A percentile compares a stretch with the other conserved stretches of the same genome.
Evolutionary conservation across 2,329 filamentous ascomycete genomes (phyloP).

Genomic region (Colletotrichum sp.): DNA sequence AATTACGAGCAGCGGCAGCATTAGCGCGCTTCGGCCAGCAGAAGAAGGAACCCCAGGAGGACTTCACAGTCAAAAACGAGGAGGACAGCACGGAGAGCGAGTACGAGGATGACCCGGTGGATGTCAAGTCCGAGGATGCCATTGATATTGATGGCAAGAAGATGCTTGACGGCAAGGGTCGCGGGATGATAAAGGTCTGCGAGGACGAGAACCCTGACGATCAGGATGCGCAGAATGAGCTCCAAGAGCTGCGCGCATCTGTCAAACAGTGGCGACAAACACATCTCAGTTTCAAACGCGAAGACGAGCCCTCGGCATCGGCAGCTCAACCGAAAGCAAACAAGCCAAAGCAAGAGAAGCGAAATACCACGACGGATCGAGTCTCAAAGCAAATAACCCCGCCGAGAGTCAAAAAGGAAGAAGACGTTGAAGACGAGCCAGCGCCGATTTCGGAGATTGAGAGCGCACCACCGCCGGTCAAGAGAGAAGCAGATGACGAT

Average conservation of each 20-base stretch:
- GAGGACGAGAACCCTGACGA: conserved; percentile 68
- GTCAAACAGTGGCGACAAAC: conserved; percentile 26
- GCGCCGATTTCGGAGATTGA: background rate
- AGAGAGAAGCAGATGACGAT: background rate
- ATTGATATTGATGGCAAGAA: conserved; percentile 69
- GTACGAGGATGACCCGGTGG: conserved; percentile 51
- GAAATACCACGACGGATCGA: background rate
- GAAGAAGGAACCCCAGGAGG: conserved; percentile 54
- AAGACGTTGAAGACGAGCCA: background rate
- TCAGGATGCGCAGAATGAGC: conserved; percentile 63
- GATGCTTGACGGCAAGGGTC: conserved; percentile 70
- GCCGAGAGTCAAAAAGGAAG: background rate
- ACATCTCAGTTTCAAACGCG: conserved; percentile 6
- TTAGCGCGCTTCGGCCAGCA: conserved; percentile 72
- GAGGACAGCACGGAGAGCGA: conserved; percentile 46
- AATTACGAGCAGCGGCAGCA: conserved; percentile 78
- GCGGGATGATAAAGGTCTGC: conserved; percentile 75
- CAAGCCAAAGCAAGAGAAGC: background rate
- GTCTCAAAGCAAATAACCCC: background rate
- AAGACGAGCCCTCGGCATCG: background rate
- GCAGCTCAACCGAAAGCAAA: background rate
- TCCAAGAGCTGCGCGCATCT: conserved; percentile 67
- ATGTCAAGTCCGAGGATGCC: conserved; percentile 54
- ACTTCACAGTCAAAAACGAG: conserved; percentile 32
- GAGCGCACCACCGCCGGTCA: background rate